Evolutionary conservation across 169 alveolate genomes (phyloP).

Genomic region (Eimeria necatrix): DNA sequence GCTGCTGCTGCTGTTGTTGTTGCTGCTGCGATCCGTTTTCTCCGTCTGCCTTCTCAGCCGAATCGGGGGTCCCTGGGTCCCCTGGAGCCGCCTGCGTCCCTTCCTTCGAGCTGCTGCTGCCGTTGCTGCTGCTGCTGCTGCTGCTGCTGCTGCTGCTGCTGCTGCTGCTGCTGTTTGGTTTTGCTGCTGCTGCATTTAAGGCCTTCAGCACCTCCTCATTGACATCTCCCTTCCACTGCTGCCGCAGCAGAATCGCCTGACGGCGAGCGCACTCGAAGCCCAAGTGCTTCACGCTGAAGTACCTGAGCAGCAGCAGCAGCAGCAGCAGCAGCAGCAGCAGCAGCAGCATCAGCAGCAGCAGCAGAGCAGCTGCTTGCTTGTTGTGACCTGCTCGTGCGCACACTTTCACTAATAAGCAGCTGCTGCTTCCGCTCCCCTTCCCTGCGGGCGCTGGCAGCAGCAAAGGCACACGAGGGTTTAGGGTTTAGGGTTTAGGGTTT

Average conservation of each 20-base stretch:
- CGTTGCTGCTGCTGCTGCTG: not conserved
- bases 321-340: no score
- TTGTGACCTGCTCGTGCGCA: not conserved
- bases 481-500: not conserved
- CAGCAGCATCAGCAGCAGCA: no score
- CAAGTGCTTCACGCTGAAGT: constrained; percentile 62
- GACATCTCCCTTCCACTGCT: constrained; percentile 68
- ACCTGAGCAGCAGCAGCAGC: constrained; percentile 17
- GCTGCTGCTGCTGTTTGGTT: not conserved
- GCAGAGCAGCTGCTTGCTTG: not conserved
- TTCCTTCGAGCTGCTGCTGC: not conserved
- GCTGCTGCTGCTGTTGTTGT: no score
- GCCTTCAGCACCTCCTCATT: constrained; percentile 23
- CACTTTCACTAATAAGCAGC: not conserved
- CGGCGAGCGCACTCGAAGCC: constrained; percentile 72
- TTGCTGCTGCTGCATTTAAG: not conserved
- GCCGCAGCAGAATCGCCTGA: constrained; percentile 69
- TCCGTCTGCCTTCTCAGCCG: no score
- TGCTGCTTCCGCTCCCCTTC: not conserved
- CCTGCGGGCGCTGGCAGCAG: not conserved
- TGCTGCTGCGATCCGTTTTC: no score
- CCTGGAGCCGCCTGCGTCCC: no score
- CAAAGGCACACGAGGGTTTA: not conserved
- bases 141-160: constrained; percentile 3
- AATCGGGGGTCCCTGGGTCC: no score